These are phyloP conservation scores for Parastagonospora avenae DNA, from an alignment of 2,329 filamentous ascomycete genomes.

Conservation along the genomic window DNA sequence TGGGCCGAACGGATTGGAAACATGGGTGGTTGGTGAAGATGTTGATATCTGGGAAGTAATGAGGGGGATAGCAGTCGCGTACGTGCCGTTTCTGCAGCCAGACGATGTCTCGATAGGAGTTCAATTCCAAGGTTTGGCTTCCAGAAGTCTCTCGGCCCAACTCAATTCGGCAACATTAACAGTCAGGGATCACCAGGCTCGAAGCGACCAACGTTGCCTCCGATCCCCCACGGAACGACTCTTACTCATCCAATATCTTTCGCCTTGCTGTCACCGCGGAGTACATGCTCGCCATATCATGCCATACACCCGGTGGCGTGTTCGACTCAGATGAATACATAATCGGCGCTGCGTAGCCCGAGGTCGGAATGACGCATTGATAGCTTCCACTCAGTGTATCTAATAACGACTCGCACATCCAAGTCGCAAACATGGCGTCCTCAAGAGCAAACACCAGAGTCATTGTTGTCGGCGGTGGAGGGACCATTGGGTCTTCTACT, in stretches of 20 bases:
- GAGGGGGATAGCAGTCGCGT: too few species aligned
- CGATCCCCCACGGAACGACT: slow-evolving; percentile 1
- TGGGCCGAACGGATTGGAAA: slow-evolving; percentile 5
- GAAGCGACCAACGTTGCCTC: slow-evolving; percentile 5
- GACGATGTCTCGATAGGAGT: too few species aligned
- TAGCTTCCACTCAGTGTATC: slow-evolving; percentile 3
- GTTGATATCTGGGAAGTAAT: background rate
- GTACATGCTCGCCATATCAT: slow-evolving; percentile 6
- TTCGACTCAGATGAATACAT: slow-evolving; percentile 13
- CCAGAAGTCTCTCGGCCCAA: slow-evolving; percentile 1
- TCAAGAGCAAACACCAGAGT: slow-evolving; percentile 28
- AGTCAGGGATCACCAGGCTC: slow-evolving; percentile 16
- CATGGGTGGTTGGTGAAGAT: background rate
- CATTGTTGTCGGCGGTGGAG: slow-evolving; percentile 57
- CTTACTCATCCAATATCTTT: slow-evolving; percentile 10
- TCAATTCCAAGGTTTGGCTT: too few species aligned
- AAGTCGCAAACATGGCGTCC: slow-evolving; percentile 15
- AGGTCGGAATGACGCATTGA: slow-evolving; percentile 5
- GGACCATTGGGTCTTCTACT: slow-evolving; percentile 60
- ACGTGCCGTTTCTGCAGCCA: too few species aligned
- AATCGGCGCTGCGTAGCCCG: slow-evolving; percentile 8
- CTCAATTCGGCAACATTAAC: slow-evolving; percentile 10
- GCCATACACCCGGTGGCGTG: slow-evolving; percentile 19
- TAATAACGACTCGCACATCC: slow-evolving; percentile 7
- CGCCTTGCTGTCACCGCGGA: slow-evolving; percentile 5